Evolutionary conservation across 31 red algal genomes (phyloP).

Genomic region (Asparagopsis taxiformis): DNA sequence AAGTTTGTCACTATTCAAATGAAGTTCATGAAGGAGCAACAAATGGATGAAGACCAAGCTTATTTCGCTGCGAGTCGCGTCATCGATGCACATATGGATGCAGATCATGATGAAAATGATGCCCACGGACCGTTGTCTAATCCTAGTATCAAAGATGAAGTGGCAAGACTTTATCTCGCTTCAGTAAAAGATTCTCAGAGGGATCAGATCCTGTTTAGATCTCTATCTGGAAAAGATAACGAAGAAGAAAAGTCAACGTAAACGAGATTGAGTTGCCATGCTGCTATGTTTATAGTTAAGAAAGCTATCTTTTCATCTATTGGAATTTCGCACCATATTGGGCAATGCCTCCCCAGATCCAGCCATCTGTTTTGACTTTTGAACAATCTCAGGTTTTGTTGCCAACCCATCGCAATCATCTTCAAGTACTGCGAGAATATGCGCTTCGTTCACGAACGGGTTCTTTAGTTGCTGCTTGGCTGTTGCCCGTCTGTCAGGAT

Average conservation of each 20-base stretch:
- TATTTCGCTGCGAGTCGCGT: conserved; percentile 39
- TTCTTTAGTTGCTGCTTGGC: conserved; percentile 55
- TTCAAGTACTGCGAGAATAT: neutral
- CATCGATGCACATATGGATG: neutral
- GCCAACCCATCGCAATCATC: neutral
- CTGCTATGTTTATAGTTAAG: no score
- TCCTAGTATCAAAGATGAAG: conserved; percentile 12
- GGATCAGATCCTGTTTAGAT: conserved; percentile 19
- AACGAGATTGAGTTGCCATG: no score
- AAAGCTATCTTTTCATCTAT: conserved; percentile 7
- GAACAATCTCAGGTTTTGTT: neutral
- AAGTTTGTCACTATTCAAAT: conserved; percentile 47
- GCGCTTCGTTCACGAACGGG: conserved; percentile 30
- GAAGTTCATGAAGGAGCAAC: conserved; percentile 40
- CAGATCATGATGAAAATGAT: conserved; percentile 11
- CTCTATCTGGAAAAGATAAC: neutral
- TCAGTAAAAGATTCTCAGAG: conserved; percentile 38
- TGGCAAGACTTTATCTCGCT: conserved; percentile 39
- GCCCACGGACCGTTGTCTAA: conserved; percentile 28
- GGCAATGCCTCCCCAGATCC: conserved; percentile 19
- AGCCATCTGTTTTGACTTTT: neutral
- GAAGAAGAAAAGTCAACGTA: neutral
- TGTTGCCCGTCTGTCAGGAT: conserved; percentile 56
- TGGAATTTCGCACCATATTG: neutral
- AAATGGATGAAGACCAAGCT: conserved; percentile 37